These are phyloP conservation scores for Fusarium sp. DNA, from an alignment of 2,329 filamentous ascomycete species.

Conservation along the genomic window DNA sequence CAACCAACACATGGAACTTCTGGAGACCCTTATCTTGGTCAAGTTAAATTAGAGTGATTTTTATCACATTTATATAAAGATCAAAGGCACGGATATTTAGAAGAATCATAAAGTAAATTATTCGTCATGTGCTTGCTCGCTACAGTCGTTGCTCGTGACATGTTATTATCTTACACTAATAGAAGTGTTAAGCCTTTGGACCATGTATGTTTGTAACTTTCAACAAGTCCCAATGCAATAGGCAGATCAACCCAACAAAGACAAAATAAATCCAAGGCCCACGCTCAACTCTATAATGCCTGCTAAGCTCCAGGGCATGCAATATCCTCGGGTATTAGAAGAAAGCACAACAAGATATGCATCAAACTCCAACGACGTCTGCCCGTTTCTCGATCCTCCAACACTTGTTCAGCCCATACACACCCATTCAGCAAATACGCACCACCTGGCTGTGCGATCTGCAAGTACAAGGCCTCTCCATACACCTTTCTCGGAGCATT, in stretches of 20 bases:
- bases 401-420: constrained; percentile 59
- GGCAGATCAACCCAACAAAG: constrained; percentile 22
- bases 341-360: constrained; percentile 36
- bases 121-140: constrained; percentile 15
- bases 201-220: constrained; percentile 38
- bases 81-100: not conserved
- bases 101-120: constrained; percentile 16
- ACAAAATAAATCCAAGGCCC: constrained; percentile 31
- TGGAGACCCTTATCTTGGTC: not conserved
- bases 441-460: constrained; percentile 87
- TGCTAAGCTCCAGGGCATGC: constrained; percentile 45
- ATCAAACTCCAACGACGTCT: constrained; percentile 39
- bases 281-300: constrained; percentile 35
- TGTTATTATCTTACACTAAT: constrained; percentile 36
- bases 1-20: constrained; percentile 9
- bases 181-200: constrained; percentile 17
- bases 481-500: constrained; percentile 83
- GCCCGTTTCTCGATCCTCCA: constrained; percentile 12
- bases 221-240: constrained; percentile 29
- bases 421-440: constrained; percentile 91
- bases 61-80: not conserved
- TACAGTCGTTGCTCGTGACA: constrained; percentile 37
- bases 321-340: constrained; percentile 45
- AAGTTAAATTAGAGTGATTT: not conserved
- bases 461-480: constrained; percentile 87